Evolutionary conservation across 306 rosid genomes (phyloP), one percentile per base, ranked within the genome.

Genomic region (Luffa aegyptiaca): DNA sequence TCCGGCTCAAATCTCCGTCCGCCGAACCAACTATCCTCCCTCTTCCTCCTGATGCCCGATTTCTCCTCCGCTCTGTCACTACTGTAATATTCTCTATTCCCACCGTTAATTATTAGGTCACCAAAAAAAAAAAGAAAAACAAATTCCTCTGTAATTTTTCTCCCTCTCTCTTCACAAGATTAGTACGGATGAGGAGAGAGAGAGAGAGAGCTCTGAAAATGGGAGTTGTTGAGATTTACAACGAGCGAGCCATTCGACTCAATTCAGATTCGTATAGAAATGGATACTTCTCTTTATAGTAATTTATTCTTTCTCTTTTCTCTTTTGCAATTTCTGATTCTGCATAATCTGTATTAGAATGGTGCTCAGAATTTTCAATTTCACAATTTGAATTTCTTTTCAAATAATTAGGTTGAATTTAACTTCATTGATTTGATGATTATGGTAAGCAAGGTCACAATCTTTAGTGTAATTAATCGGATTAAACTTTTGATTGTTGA

Each of bases 1-100:
- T 7, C 93, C 98, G 13, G 86, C 91, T 3, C 92, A 81, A 82
- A 52, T 94, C 71, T 26, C 87, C 2, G 85, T 94, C 5, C 88
- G 84, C 76, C 88, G 84, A 0, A 69, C 93, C 8, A 86, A 79
- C 82, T 84, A 81, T n/a, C 88, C 97, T 4, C 83, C 92, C 6
- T 76, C 74, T 10, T 18, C 92, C 12, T 77, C 70, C 42, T 62
- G 10, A 63, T 64, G 2, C 70, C 62, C 1, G 49, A 75, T 31
- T 41, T 5, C 13, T 20, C 33, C 39, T 2, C 0, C 26, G 5
- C 62, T 33, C 65, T 10, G 8, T 13, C 78, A 33, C 37, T 51
- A 51, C 78, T 53, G 51, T 53, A 76, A 76, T 39, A 56, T 76
- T 39, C 12, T 31, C 80, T 58, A 10, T 11, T 45, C 57, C 5